These are phyloP conservation scores for Eragrostis curvula DNA, from an alignment of 176 grass and related monocot species.

Conservation along the genomic window DNA sequence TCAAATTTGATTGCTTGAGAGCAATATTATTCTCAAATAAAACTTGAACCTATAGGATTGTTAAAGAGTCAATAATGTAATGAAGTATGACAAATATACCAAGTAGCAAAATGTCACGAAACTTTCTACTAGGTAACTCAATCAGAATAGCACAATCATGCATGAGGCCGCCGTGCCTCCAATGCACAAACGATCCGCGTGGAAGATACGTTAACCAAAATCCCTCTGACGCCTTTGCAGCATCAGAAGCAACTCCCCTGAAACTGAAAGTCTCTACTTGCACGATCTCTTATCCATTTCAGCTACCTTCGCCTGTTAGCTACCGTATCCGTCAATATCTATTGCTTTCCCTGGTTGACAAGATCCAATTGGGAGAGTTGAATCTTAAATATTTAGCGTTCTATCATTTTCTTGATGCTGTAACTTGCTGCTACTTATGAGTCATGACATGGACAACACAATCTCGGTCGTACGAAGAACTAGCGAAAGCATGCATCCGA, in stretches of 20 bases:
- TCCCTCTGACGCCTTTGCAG: neutral
- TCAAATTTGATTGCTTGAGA: neutral
- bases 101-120: conserved; percentile 28
- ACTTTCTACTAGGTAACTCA: neutral
- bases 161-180: neutral
- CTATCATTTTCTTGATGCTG: conserved; percentile 9
- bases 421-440: neutral
- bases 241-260: conserved; percentile 2
- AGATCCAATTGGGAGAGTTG: conserved; percentile 21
- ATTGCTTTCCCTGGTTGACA: neutral
- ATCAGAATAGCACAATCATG: conserved; percentile 18
- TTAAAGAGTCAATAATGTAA: neutral
- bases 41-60: neutral
- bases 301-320: neutral
- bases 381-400: neutral
- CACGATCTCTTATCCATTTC: neutral
- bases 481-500: neutral
- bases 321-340: conserved; percentile 11
- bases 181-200: neutral
- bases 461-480: neutral
- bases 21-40: neutral
- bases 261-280: neutral
- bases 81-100: neutral
- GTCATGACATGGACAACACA: conserved; percentile 24
- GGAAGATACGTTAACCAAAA: neutral